Conservation (phyloP, 352 stramenopile species). For the Pythium scleroteichum region DNA sequence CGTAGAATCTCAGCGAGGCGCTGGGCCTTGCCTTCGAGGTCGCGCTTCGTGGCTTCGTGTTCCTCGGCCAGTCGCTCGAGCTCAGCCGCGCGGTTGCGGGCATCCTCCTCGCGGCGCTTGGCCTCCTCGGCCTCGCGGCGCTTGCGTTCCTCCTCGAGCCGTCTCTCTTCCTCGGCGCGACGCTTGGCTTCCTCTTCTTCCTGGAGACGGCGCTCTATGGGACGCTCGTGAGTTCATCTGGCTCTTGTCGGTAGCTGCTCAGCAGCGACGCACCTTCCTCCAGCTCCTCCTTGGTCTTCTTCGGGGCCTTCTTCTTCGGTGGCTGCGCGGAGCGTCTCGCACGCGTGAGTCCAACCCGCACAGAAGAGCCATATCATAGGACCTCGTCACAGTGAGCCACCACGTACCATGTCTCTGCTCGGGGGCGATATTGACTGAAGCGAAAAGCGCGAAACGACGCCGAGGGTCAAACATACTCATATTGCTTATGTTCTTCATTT, state of each 20-base stretch:
- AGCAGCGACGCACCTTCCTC: slow-evolving; percentile 45
- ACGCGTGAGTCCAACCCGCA: too few relatives aligned
- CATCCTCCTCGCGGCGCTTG: slow-evolving; percentile 60
- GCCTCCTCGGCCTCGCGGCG: slow-evolving; percentile 56
- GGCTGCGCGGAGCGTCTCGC: slow-evolving; percentile 32
- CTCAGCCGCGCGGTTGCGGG: slow-evolving; percentile 63
- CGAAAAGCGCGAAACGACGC: too few relatives aligned
- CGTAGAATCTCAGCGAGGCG: slow-evolving; percentile 65
- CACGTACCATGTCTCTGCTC: not conserved
- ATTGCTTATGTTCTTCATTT: too few relatives aligned
- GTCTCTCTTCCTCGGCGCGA: slow-evolving; percentile 67
- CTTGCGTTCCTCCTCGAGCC: slow-evolving; percentile 66
- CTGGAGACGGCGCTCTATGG: slow-evolving; percentile 56
- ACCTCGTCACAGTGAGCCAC: not conserved
- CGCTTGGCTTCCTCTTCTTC: slow-evolving; percentile 71
- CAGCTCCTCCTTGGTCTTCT: slow-evolving; percentile 83
- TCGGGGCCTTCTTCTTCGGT: slow-evolving; percentile 81
- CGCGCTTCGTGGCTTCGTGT: slow-evolving; percentile 49
- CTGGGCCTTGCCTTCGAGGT: slow-evolving; percentile 59
- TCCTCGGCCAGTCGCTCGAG: slow-evolving; percentile 58
- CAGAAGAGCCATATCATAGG: not conserved
- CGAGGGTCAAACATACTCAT: too few relatives aligned
- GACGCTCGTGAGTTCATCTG: too few relatives aligned
- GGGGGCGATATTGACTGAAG: too few relatives aligned
- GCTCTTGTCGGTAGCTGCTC: too few relatives aligned